Evolutionary conservation across 1,284 basidiomycete genomes (phyloP).

Genomic region (Malassezia arunalokei): DNA sequence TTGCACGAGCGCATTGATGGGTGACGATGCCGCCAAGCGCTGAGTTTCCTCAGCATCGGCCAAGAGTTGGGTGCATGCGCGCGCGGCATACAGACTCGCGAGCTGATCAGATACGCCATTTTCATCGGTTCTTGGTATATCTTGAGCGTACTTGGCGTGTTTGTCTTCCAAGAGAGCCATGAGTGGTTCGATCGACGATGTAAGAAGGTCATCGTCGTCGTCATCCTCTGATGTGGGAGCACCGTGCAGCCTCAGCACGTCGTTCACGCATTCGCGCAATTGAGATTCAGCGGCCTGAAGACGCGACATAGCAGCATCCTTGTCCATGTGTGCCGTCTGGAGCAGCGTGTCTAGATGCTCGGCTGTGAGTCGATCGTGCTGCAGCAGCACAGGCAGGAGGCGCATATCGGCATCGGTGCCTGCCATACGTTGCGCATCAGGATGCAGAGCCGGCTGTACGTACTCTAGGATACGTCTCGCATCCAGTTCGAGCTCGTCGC

Average conservation of each 20-base stretch:
- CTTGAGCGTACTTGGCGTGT: neutral
- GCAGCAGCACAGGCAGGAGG: constrained; percentile 2
- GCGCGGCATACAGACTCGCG: neutral
- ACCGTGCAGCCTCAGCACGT: neutral
- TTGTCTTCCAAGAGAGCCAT: neutral
- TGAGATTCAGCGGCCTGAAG: constrained; percentile 2
- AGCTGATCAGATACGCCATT: neutral
- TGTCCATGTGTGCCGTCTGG: neutral
- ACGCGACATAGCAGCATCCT: neutral
- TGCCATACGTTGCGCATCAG: neutral
- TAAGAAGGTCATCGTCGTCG: constrained; percentile 5
- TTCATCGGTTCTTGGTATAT: neutral
- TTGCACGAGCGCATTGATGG: constrained; percentile 1
- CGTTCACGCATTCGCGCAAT: neutral
- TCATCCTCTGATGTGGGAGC: neutral
- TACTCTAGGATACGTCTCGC: constrained; percentile 4
- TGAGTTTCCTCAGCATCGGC: constrained; percentile 5
- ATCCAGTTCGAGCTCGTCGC: constrained; percentile 1
- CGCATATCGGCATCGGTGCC: constrained; percentile 4
- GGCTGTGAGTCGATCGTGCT: neutral
- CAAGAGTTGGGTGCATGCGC: constrained; percentile 10
- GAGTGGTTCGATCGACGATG: constrained; percentile 2
- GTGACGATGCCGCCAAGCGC: neutral
- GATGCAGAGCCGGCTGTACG: neutral
- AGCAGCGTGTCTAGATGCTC: neutral